Evolutionary conservation across 352 stramenopile species (phyloP).

Genomic region (Globisporangium canariense): DNA sequence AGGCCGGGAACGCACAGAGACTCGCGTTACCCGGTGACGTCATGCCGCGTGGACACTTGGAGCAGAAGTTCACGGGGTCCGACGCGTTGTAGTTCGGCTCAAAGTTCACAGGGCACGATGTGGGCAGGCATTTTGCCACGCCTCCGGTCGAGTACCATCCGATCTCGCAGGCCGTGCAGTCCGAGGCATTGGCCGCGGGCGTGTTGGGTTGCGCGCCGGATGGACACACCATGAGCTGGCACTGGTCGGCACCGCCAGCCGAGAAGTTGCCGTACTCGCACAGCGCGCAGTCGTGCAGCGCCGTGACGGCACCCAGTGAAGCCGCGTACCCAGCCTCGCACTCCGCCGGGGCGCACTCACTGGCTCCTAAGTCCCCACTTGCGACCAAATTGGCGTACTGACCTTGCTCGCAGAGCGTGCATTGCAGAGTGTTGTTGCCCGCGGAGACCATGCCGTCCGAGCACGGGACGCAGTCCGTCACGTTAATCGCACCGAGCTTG

Average conservation of each 20-base stretch:
- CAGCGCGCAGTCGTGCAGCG: slow-evolving; percentile 20
- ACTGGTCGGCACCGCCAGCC: slow-evolving; percentile 25
- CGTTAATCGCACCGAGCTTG: slow-evolving; percentile 25
- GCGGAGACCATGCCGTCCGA: slow-evolving; percentile 26
- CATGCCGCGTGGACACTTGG: slow-evolving; percentile 29
- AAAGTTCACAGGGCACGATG: slow-evolving; percentile 25
- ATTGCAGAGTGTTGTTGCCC: slow-evolving; percentile 23
- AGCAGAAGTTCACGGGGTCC: slow-evolving; percentile 27
- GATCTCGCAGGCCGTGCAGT: slow-evolving; percentile 29
- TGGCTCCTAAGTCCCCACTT: slow-evolving; percentile 25
- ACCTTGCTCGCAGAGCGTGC: slow-evolving; percentile 21
- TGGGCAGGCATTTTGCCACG: slow-evolving; percentile 20
- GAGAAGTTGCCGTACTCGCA: slow-evolving; percentile 36
- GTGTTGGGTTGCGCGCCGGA: slow-evolving; percentile 26
- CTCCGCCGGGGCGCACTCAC: slow-evolving; percentile 19
- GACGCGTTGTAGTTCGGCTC: slow-evolving; percentile 29
- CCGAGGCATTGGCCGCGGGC: slow-evolving; percentile 16
- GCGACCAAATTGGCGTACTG: slow-evolving; percentile 21
- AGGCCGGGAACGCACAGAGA: slow-evolving; percentile 32
- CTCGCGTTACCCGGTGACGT: slow-evolving; percentile 30
- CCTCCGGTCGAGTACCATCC: slow-evolving; percentile 38
- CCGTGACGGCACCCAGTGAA: slow-evolving; percentile 14
- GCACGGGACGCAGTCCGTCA: slow-evolving; percentile 30
- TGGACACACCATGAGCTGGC: slow-evolving; percentile 28
- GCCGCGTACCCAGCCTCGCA: slow-evolving; percentile 24